These are phyloP conservation scores for Penicillium polonicum DNA, from an alignment of 2,329 filamentous ascomycete genomes.

Conservation along the genomic window DNA sequence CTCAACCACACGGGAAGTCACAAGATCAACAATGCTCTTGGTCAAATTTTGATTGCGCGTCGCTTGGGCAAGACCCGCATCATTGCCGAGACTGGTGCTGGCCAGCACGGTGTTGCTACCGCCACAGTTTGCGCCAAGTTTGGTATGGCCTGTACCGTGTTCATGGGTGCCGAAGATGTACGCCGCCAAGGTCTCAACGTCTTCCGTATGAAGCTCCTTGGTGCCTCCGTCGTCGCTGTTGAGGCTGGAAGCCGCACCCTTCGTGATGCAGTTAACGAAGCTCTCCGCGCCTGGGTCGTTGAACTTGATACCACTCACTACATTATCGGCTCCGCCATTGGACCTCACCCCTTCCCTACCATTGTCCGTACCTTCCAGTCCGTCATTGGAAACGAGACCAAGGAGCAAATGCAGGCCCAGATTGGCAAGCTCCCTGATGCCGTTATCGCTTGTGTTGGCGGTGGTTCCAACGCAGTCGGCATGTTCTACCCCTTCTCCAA, in stretches of 20 bases:
- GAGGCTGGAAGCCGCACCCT: slow-evolving; percentile 84
- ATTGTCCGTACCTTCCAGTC: slow-evolving; percentile 98
- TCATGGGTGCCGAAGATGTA: slow-evolving; percentile 98
- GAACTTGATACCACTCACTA: slow-evolving; percentile 94
- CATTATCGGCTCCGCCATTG: slow-evolving; percentile 96
- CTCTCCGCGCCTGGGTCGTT: slow-evolving; percentile 89
- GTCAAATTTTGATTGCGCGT: slow-evolving; percentile 82
- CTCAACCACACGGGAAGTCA: slow-evolving; percentile 96
- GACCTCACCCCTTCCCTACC: slow-evolving; percentile 94
- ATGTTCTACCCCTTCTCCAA: slow-evolving; percentile 98
- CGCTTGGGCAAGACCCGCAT: slow-evolving; percentile 93
- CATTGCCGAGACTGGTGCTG: slow-evolving; percentile 95
- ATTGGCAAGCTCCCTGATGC: slow-evolving; percentile 90
- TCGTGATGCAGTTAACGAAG: slow-evolving; percentile 90
- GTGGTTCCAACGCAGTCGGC: slow-evolving; percentile 89
- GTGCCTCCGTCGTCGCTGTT: slow-evolving; percentile 87
- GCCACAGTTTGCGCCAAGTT: slow-evolving; percentile 98
- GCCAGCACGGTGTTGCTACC: slow-evolving; percentile 96
- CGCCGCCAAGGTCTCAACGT: slow-evolving; percentile 95
- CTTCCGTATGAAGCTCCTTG: slow-evolving; percentile 95
- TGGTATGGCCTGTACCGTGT: slow-evolving; percentile 95
- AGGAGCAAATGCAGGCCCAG: slow-evolving; percentile 81
- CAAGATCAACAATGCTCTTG: slow-evolving; percentile 99
- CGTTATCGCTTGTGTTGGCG: slow-evolving; percentile 93
- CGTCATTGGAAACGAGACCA: slow-evolving; percentile 93